phyloP scores from a whole-genome alignment of 2,329 filamentous ascomycete genomes.

The Colletotrichum nymphaeae region DNA sequence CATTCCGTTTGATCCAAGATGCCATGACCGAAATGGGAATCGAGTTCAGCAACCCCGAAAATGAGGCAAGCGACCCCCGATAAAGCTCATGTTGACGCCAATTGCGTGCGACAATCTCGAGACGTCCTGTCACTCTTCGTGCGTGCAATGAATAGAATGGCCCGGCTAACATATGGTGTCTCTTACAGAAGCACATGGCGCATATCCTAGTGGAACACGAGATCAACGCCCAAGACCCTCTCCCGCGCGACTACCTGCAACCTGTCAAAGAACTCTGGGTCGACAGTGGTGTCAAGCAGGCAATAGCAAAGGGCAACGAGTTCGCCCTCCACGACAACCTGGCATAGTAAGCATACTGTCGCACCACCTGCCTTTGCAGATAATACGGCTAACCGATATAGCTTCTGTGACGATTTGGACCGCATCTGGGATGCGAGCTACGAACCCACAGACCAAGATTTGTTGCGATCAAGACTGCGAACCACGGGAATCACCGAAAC shows the following conservation, averaged over 20 bases:
- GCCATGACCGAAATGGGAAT: conserved; percentile 90
- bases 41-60: conserved; percentile 81
- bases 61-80: conserved; percentile 70
- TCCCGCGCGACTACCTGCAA: conserved; percentile 81
- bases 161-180: conserved; percentile 40
- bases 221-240: conserved; percentile 82
- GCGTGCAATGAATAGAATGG: conserved; percentile 1
- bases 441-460: conserved; percentile 92
- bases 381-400: conserved; percentile 47
- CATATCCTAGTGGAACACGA: conserved; percentile 84
- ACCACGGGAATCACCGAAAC: conserved; percentile 98
- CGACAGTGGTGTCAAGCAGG: conserved; percentile 84
- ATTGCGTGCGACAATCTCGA: conserved; percentile 1
- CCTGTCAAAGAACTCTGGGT: conserved; percentile 88
- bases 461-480: conserved; percentile 87
- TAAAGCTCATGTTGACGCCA: conserved; percentile 34
- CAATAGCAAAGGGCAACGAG: conserved; percentile 95
- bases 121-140: background rate
- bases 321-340: conserved; percentile 97
- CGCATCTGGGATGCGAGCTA: conserved; percentile 82
- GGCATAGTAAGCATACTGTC: conserved; percentile 76
- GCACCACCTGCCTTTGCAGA: background rate
- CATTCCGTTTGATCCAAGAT: conserved; percentile 89
- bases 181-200: conserved; percentile 77
- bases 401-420: conserved; percentile 85